Conservation (phyloP, 164 flowering plant species). For the Vitis cinerea region DNA sequence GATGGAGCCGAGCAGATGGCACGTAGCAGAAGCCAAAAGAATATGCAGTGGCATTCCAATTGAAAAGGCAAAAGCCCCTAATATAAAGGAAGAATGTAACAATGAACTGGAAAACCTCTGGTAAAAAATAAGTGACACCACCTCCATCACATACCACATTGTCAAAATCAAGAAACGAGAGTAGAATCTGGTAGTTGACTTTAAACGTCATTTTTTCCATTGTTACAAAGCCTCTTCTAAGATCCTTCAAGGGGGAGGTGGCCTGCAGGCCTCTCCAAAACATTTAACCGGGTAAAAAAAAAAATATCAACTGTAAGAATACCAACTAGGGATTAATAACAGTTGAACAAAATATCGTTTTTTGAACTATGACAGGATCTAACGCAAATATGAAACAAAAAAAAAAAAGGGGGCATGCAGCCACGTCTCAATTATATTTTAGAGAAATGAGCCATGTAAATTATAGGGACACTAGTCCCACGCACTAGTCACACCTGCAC, state of each 20-base stretch:
- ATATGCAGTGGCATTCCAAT: no score
- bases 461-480: slow-evolving; percentile 32
- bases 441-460: neutral
- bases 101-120: neutral
- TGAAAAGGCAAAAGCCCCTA: no score
- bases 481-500: slow-evolving; percentile 32
- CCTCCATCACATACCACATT: neutral
- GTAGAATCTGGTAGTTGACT: neutral
- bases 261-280: neutral
- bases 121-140: neutral
- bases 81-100: no score
- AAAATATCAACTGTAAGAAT: neutral
- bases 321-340: neutral
- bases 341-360: neutral
- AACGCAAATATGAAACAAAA: neutral
- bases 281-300: neutral
- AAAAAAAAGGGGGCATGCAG: neutral
- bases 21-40: no score
- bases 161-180: neutral
- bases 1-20: no score
- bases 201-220: neutral
- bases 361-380: neutral
- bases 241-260: neutral
- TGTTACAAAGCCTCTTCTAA: slow-evolving; percentile 2
- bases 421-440: neutral